A percentile compares a stretch with the other conserved stretches of the same genome.
Conservation (phyloP, 768 basidiomycete species). For the Xerocomus spinulosus region DNA sequence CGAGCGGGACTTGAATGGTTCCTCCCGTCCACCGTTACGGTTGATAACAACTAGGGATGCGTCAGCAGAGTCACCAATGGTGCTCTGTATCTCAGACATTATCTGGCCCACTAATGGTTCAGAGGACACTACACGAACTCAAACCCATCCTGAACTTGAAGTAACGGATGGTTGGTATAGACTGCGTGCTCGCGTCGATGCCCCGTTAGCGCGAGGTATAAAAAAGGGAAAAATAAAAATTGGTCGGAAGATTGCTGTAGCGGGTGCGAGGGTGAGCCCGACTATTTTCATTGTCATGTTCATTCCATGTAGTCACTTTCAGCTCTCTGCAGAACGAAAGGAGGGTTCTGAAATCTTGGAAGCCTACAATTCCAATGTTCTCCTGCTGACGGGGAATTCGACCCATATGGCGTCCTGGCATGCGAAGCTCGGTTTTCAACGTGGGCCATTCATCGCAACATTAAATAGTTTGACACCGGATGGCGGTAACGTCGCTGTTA, state of each 20-base stretch:
- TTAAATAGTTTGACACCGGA: slow-evolving; percentile 75
- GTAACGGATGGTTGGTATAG: slow-evolving; percentile 98
- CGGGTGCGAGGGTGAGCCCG: slow-evolving; percentile 68
- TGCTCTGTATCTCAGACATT: slow-evolving; percentile 79
- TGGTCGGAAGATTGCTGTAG: slow-evolving; percentile 80
- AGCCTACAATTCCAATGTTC: slow-evolving; percentile 60
- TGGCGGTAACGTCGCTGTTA: slow-evolving; percentile 70
- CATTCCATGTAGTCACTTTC: background rate
- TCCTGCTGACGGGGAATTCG: slow-evolving; percentile 78
- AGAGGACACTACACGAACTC: slow-evolving; percentile 35
- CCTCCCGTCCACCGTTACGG: slow-evolving; percentile 76
- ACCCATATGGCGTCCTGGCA: slow-evolving; percentile 87
- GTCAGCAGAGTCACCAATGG: slow-evolving; percentile 72
- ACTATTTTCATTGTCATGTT: background rate
- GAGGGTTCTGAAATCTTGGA: slow-evolving; percentile 83
- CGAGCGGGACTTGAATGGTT: slow-evolving; percentile 77
- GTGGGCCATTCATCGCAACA: slow-evolving; percentile 63
- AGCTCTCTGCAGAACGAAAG: slow-evolving; percentile 67
- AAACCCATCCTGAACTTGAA: slow-evolving; percentile 62
- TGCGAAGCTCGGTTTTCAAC: slow-evolving; percentile 76
- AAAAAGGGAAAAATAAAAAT: slow-evolving; percentile 59
- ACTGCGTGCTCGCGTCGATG: slow-evolving; percentile 72
- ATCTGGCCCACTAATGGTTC: slow-evolving; percentile 43
- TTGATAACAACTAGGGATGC: slow-evolving; percentile 81
- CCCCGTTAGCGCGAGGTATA: slow-evolving; percentile 65